These are phyloP conservation scores for Narthecium ossifragum DNA, from an alignment of 106 monocot genomes.

Conservation along the genomic window DNA sequence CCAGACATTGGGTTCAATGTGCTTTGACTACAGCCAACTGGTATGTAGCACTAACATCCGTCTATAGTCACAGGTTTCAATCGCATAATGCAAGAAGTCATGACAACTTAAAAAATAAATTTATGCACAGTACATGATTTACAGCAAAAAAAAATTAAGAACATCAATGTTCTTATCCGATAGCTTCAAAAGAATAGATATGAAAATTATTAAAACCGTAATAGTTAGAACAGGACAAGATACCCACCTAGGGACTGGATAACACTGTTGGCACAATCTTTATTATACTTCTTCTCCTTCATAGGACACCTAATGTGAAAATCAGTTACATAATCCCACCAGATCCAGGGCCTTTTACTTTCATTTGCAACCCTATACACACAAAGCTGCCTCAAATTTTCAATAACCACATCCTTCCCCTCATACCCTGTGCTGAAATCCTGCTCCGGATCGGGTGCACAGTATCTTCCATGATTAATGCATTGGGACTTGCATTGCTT, in stretches of 20 bases:
- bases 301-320: slow-evolving; percentile 97
- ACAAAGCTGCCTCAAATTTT: slow-evolving; percentile 91
- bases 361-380: slow-evolving; percentile 87
- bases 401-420: slow-evolving; percentile 92
- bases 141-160: no score
- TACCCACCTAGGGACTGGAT: slow-evolving; percentile 83
- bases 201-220: no score
- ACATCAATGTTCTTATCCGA: no score
- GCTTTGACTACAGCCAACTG: no score
- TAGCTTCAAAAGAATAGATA: no score
- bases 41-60: no score
- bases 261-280: slow-evolving; percentile 83
- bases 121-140: no score
- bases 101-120: no score
- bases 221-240: no score
- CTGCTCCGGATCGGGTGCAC: slow-evolving; percentile 96
- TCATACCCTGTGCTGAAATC: slow-evolving; percentile 95
- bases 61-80: no score
- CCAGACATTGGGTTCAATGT: no score
- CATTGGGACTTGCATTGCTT: slow-evolving; percentile 98
- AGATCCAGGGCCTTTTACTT: slow-evolving; percentile 71
- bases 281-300: slow-evolving; percentile 93
- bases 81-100: no score
- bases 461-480: slow-evolving; percentile 95
- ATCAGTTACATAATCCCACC: slow-evolving; percentile 99